Evolutionary conservation across 2,329 filamentous ascomycete species (phyloP).

Genomic region (Pyrenophora seminiperda): DNA sequence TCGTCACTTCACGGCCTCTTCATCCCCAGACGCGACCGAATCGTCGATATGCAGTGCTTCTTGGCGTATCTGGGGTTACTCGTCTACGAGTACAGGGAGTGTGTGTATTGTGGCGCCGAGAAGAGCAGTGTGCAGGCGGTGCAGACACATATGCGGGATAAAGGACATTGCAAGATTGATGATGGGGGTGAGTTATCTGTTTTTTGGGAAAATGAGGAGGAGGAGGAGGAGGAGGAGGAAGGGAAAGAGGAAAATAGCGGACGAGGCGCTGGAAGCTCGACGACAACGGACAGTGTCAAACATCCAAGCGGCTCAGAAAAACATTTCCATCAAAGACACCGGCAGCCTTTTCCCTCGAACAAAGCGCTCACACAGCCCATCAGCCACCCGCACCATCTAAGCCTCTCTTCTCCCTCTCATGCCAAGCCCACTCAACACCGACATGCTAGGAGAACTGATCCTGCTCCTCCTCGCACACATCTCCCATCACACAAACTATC

Average conservation of each 20-base stretch:
- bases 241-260: neutral
- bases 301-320: neutral
- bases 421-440: too few relatives aligned
- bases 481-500: too few relatives aligned
- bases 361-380: too few relatives aligned
- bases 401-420: too few relatives aligned
- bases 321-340: too few relatives aligned
- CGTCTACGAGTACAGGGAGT: constrained; percentile 2
- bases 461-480: too few relatives aligned
- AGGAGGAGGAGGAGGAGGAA: neutral
- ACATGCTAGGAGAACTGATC: too few relatives aligned
- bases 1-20: neutral
- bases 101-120: constrained; percentile 1
- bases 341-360: too few relatives aligned
- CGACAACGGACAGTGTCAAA: neutral
- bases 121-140: constrained; percentile 2
- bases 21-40: neutral
- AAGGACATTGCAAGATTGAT: constrained; percentile 4
- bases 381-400: too few relatives aligned
- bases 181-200: neutral
- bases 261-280: too few relatives aligned
- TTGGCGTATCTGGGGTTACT: constrained; percentile 1
- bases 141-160: constrained; percentile 11
- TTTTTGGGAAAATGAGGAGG: neutral
- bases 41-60: neutral